Base-by-base conservation (phyloP, 192 early-diverging fungal species). In the Entomortierella beljakovae region DNA sequence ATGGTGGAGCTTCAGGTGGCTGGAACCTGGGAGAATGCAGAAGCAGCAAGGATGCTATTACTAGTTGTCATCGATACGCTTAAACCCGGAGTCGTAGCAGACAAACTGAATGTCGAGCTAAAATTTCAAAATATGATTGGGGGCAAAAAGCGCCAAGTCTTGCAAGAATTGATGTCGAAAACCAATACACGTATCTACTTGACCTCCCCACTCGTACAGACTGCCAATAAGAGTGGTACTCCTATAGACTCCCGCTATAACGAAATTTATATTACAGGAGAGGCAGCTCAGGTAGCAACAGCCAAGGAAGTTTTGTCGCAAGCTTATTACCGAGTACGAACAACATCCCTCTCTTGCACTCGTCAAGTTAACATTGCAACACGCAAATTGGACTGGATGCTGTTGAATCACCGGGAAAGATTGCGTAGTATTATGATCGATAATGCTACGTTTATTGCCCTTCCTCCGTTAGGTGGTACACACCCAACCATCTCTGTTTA, bases 351-450 rank as follows among this genome's bases (percentile, higher is more conserved):
- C 22, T 81, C 62, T 15, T 68, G 54, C 23, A 61, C 67, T 3
- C 66, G 63, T 20, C 57, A 68, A 10, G 72, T 85, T 31, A 67
- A 76, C 55, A 66, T 76, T 62, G 62, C 76, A 2, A 67, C 90
- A 10, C 86, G 92, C 31, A 95, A 95, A 64, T 67, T 94, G 67
- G 94, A 95, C 68, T 95, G 93, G 93, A 83, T 95, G 71, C 72
- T 91, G 28, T 81, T 87, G 16, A 85, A 88, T 61, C 73, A 89
- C 34, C 88, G 86, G 35, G 88, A 91, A 54, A 80, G 89, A 40
- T 63, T 95, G 10, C 70, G 80, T 20, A 82, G 87, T 64, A 92
- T 95, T 61, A 92, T 93, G 91, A 71, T 80, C 35, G 92, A 95
- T 67, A 95, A 95, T 84, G 93, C 87, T 13, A 81, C 87, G 8